Conservation (phyloP, 2,329 filamentous ascomycete genomes). For the Pseudocercospora musae region DNA sequence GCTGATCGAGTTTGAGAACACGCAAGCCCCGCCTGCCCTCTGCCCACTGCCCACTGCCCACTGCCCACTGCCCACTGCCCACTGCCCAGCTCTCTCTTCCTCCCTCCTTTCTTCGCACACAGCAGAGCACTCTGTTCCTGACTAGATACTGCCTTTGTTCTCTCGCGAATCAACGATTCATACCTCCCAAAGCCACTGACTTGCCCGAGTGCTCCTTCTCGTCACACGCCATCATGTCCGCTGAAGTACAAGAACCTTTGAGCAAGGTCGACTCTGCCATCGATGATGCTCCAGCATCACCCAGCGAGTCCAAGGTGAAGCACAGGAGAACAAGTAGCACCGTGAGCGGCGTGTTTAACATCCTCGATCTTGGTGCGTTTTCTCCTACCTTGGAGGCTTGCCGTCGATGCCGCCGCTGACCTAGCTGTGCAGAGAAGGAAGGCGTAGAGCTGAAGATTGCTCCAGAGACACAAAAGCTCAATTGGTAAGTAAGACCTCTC, state of each 20-base stretch:
- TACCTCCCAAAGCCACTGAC: background rate
- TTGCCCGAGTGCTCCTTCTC: background rate
- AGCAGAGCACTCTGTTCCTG: slow-evolving; percentile 8
- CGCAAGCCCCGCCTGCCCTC: slow-evolving; percentile 9
- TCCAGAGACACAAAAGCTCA: slow-evolving; percentile 79
- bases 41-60: too few relatives aligned
- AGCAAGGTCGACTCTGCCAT: slow-evolving; percentile 90
- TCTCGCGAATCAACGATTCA: background rate
- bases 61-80: too few relatives aligned
- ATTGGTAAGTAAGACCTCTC: slow-evolving; percentile 62
- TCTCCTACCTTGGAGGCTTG: background rate
- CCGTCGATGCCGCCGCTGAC: slow-evolving; percentile 7
- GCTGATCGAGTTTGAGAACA: background rate
- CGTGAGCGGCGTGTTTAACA: slow-evolving; percentile 71
- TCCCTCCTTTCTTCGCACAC: slow-evolving; percentile 6
- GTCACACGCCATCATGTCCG: slow-evolving; percentile 45
- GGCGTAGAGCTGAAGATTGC: slow-evolving; percentile 69
- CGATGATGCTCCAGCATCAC: slow-evolving; percentile 65
- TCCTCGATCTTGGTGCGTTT: slow-evolving; percentile 48
- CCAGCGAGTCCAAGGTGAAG: slow-evolving; percentile 63
- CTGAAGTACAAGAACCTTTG: slow-evolving; percentile 54
- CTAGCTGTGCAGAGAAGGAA: slow-evolving; percentile 61
- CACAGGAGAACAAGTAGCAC: slow-evolving; percentile 71
- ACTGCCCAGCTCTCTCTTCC: background rate
- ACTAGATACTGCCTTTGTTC: slow-evolving; percentile 9